Conservation (phyloP, 108 stramenopile genomes). For the Conticribra guillardii region DNA sequence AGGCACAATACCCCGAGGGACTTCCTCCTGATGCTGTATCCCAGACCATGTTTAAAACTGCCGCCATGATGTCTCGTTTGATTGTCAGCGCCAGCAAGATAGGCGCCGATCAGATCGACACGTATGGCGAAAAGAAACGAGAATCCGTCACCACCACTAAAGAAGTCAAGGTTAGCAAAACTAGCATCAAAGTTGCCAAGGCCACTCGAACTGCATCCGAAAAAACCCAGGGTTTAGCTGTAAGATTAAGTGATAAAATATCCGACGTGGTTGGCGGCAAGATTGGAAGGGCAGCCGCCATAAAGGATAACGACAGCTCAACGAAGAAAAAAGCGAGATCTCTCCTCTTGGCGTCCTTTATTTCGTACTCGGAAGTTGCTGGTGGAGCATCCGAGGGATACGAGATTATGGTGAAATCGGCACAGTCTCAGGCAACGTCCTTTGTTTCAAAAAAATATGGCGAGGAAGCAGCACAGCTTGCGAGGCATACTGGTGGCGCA, state of each 20-base stretch:
- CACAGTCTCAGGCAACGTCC: slow-evolving; percentile 22
- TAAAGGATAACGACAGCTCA: slow-evolving; percentile 13
- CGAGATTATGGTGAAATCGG: slow-evolving; percentile 28
- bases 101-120: slow-evolving; percentile 27
- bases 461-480: slow-evolving; percentile 25
- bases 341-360: slow-evolving; percentile 19
- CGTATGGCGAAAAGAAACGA: slow-evolving; percentile 31
- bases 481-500: slow-evolving; percentile 33
- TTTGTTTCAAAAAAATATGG: slow-evolving; percentile 36
- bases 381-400: slow-evolving; percentile 27
- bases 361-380: slow-evolving; percentile 26
- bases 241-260: slow-evolving; percentile 22
- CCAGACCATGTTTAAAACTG: slow-evolving; percentile 18
- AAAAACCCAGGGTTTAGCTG: slow-evolving; percentile 9
- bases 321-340: slow-evolving; percentile 16
- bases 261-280: slow-evolving; percentile 27
- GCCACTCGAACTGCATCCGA: slow-evolving; percentile 19
- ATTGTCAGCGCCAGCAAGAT: slow-evolving; percentile 19
- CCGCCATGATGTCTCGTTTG: neutral
- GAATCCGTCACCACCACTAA: slow-evolving; percentile 7
- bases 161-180: slow-evolving; percentile 29
- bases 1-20: slow-evolving; percentile 5
- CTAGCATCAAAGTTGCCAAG: slow-evolving; percentile 30
- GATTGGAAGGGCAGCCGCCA: slow-evolving; percentile 20
- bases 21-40: slow-evolving; percentile 23